Evolutionary conservation across 805 yeast genomes (phyloP).

Genomic region (Saturnispora sanitii): DNA sequence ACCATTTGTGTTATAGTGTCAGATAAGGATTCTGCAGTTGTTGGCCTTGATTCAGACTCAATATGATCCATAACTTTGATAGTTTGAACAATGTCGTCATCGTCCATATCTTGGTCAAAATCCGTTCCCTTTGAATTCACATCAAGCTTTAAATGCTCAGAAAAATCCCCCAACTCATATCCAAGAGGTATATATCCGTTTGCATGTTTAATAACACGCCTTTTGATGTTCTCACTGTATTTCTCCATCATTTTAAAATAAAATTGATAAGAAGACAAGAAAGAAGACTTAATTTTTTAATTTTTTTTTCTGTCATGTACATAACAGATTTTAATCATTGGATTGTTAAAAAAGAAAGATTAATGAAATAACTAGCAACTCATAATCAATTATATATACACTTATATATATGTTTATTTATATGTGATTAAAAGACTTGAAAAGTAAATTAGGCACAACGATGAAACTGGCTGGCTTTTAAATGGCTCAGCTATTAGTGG

Average conservation of each 20-base stretch:
- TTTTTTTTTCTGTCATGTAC: too few species aligned
- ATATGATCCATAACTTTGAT: slow-evolving; percentile 3
- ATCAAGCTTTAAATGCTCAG: slow-evolving; percentile 3
- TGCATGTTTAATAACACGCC: slow-evolving; percentile 8
- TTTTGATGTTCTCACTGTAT: slow-evolving; percentile 8
- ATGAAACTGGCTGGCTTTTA: too few species aligned
- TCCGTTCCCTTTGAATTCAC: neutral
- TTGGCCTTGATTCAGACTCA: slow-evolving; percentile 1
- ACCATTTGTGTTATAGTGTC: slow-evolving; percentile 6
- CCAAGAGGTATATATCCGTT: slow-evolving; percentile 14
- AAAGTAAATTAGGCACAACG: too few species aligned
- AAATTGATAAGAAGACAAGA: too few species aligned
- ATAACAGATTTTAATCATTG: too few species aligned
- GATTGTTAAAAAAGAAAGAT: too few species aligned
- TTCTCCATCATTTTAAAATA: neutral
- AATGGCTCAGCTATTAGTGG: too few species aligned
- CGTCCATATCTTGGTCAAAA: neutral
- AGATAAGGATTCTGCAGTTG: slow-evolving; percentile 3
- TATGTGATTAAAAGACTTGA: too few species aligned
- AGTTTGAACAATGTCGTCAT: neutral
- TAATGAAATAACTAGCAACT: too few species aligned
- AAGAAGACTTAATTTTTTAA: too few species aligned
- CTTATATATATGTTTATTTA: too few species aligned
- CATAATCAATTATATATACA: too few species aligned
- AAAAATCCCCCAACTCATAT: slow-evolving; percentile 12